Conservation (phyloP, 2,329 filamentous ascomycete species). For the Podosphaera xanthii region DNA sequence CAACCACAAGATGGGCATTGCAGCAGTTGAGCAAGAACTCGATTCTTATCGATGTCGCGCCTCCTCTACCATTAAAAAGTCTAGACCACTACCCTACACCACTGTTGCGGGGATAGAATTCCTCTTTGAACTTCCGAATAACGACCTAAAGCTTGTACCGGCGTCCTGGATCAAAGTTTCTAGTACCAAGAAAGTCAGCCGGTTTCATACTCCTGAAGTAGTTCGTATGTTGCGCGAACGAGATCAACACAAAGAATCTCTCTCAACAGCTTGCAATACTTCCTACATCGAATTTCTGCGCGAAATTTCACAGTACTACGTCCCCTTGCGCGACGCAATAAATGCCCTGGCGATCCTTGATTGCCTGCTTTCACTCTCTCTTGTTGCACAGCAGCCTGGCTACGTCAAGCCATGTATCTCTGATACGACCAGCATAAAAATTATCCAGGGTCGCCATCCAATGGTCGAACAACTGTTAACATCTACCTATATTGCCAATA, state of each 20-base stretch:
- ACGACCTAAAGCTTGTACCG: slow-evolving; percentile 63
- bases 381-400: slow-evolving; percentile 64
- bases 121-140: slow-evolving; percentile 74
- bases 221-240: slow-evolving; percentile 62
- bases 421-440: slow-evolving; percentile 37
- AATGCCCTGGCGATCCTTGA: slow-evolving; percentile 71
- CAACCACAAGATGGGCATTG: slow-evolving; percentile 75
- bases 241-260: slow-evolving; percentile 82
- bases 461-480: slow-evolving; percentile 86
- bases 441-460: slow-evolving; percentile 63
- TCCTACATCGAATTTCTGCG: slow-evolving; percentile 54
- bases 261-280: slow-evolving; percentile 73
- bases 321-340: slow-evolving; percentile 70
- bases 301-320: slow-evolving; percentile 64
- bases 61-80: slow-evolving; percentile 48
- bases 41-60: slow-evolving; percentile 51
- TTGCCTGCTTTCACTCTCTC: slow-evolving; percentile 68
- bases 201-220: slow-evolving; percentile 88
- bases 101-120: slow-evolving; percentile 85
- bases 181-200: slow-evolving; percentile 74
- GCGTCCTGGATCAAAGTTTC: slow-evolving; percentile 90
- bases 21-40: slow-evolving; percentile 74
- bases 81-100: slow-evolving; percentile 47
- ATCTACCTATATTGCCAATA: slow-evolving; percentile 77
- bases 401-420: slow-evolving; percentile 58